Conservation (phyloP, 495 filamentous ascomycete species). For the Penicillium paxilli region DNA sequence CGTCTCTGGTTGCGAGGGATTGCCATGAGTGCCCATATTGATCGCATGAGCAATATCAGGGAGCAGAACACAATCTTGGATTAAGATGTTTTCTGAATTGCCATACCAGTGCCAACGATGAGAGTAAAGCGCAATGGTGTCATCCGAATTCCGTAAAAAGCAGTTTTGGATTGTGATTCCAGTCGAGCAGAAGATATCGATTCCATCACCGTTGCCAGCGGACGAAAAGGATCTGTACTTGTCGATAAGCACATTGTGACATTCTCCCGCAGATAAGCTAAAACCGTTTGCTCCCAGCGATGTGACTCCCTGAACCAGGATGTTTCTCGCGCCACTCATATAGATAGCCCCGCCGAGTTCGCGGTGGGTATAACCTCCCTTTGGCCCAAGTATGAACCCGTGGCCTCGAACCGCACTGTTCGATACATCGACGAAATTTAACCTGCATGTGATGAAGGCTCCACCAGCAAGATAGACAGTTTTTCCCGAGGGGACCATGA, state of each 20-base stretch:
- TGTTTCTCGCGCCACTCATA: neutral
- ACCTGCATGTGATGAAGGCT: neutral
- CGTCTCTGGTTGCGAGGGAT: neutral
- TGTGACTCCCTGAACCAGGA: neutral
- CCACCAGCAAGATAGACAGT: neutral
- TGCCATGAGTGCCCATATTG: neutral
- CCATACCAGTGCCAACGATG: conserved; percentile 15
- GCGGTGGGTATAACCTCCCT: conserved; percentile 1
- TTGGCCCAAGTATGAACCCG: conserved; percentile 11
- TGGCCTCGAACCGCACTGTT: conserved; percentile 17
- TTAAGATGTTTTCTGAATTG: conserved; percentile 8
- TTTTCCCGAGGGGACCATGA: neutral
- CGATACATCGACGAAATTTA: conserved; percentile 14
- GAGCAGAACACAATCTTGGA: neutral
- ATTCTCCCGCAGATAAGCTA: neutral
- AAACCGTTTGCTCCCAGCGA: neutral
- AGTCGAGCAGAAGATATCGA: conserved; percentile 16
- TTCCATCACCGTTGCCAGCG: conserved; percentile 15
- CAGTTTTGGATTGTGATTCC: conserved; percentile 6
- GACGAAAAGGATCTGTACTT: conserved; percentile 11
- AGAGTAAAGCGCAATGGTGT: conserved; percentile 15
- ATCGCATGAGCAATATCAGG: neutral
- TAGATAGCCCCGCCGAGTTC: neutral
- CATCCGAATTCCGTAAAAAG: conserved; percentile 18
- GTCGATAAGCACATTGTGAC: neutral